phyloP scores from a whole-genome alignment of 345 rosid species.

The Clarkia xantiana region DNA sequence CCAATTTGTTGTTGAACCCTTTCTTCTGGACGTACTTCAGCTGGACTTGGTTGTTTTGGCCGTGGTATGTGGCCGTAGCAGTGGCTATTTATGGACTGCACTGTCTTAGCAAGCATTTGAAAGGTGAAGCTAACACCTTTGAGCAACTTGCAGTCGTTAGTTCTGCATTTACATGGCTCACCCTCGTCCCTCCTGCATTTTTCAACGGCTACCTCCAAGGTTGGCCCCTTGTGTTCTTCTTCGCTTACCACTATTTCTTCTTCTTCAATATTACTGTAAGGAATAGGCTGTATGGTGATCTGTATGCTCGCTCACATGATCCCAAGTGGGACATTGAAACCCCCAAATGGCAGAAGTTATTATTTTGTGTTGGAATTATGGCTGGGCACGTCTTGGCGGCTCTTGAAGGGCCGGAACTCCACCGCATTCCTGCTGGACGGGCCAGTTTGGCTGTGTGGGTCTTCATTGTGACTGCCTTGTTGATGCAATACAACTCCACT shows the following conservation, averaged over 20 bases:
- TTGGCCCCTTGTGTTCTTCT: constrained; percentile 79
- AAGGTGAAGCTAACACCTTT: constrained; percentile 46
- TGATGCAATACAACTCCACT: constrained; percentile 65
- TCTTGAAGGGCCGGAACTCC: constrained; percentile 83
- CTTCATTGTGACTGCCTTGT: constrained; percentile 40
- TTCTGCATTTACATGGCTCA: constrained; percentile 67
- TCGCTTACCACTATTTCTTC: constrained; percentile 79
- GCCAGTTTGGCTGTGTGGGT: constrained; percentile 58
- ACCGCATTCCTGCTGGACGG: constrained; percentile 58
- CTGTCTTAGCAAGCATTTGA: constrained; percentile 44
- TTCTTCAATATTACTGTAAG: constrained; percentile 72
- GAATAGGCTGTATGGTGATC: constrained; percentile 70
- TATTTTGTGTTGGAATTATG: constrained; percentile 49
- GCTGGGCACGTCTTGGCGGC: constrained; percentile 80
- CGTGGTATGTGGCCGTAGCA: constrained; percentile 57
- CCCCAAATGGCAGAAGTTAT: constrained; percentile 36
- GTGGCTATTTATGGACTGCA: constrained; percentile 44
- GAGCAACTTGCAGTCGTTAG: constrained; percentile 72
- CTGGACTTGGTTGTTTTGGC: constrained; percentile 96
- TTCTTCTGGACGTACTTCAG: constrained; percentile 89
- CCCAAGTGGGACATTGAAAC: constrained; percentile 70
- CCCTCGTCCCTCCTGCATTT: constrained; percentile 71
- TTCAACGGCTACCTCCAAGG: constrained; percentile 82
- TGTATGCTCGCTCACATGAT: constrained; percentile 43
- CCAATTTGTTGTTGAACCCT: constrained; percentile 36